Percentiles rank a stretch among this genome's conserved stretches.
Conservation (phyloP, 179 eudicot species). For the Spinacia oleracea region DNA sequence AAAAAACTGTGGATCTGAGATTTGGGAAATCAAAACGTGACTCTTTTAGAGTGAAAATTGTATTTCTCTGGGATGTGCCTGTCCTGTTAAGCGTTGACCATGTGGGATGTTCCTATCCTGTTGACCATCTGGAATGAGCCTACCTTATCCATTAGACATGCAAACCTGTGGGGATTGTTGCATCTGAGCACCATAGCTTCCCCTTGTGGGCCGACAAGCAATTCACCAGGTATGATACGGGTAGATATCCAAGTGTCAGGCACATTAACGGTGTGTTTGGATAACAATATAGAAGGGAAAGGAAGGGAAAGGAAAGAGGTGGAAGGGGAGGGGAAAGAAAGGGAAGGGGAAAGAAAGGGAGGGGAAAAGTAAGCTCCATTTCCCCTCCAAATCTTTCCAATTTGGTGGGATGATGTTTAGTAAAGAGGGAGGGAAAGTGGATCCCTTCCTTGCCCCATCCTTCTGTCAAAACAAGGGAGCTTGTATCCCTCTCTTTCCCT, state of each 20-base stretch:
- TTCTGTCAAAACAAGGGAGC: too few relatives aligned
- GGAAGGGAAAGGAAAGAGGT: too few relatives aligned
- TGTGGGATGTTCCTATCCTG: not conserved
- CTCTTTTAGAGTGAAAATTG: not conserved
- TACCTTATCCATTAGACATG: not conserved
- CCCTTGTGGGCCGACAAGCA: not conserved
- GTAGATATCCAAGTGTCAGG: not conserved
- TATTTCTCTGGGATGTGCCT: slow-evolving; percentile 2
- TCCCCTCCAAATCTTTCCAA: too few relatives aligned
- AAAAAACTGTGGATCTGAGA: not conserved
- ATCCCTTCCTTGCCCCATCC: too few relatives aligned
- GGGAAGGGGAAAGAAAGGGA: too few relatives aligned
- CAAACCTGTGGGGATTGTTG: not conserved
- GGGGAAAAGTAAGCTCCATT: too few relatives aligned
- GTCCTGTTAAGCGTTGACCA: not conserved
- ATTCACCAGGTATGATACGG: not conserved
- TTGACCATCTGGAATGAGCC: not conserved
- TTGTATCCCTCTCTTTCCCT: too few relatives aligned
- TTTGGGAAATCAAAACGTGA: not conserved
- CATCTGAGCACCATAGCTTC: not conserved
- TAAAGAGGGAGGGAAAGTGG: too few relatives aligned
- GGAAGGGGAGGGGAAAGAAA: too few relatives aligned
- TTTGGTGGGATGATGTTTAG: too few relatives aligned
- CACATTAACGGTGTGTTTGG: too few relatives aligned
- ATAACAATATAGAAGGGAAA: too few relatives aligned